Evolutionary conservation across 139 green algal genomes (phyloP), one percentile per base, ranked within the genome.

Genomic region (Tetradesmus obliquus): DNA sequence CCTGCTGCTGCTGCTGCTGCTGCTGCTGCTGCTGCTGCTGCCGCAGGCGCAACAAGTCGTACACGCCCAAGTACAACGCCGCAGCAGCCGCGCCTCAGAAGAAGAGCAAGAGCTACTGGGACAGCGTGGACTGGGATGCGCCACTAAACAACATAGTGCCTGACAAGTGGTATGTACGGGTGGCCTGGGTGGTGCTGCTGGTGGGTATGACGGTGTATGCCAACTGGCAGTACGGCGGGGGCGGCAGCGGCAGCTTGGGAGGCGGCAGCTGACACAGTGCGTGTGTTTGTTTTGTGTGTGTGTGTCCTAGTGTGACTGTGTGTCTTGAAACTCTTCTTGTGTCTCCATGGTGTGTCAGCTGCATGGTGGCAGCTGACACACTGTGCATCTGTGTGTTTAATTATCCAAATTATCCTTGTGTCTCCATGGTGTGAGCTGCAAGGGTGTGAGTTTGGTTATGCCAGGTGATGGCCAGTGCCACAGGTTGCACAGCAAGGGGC

Each of bases 151-250:
- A 5, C 32, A 90, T 92, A 51, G 82, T 95, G 71, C 94, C 94
- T 9, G 92, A 95, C 82, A 92, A 94, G 72, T 95, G 94, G 94
- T 95, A 95, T 32, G 84, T 93, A 10, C 91, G 92, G 0, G 91
- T 94, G 12, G 91, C 91, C 0, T 93, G 91, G 72, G 57, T 80
- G n/a, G 69, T 91, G 51, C 9, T 94, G 66, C 45, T 92, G 3
- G 57, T 88, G 51, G 89, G 79, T 2, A 8, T 81, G 20, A 82
- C 81, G 3, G 81, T 92, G 32, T 88, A 88, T n/a, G 45, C 83
- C 22, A 92, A 92, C 20, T 88, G 62, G 88, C 55, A 86, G 2
- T 86, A 80, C 15, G 88, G 55, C 3, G 53, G 15, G 20, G 76
- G 76, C 54, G 51, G 83, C 83, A 88, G 83, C 83, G 79, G 83